These are phyloP conservation scores for Cyberlindnera japonica DNA, from an alignment of 805 yeast genomes.

Conservation along the genomic window DNA sequence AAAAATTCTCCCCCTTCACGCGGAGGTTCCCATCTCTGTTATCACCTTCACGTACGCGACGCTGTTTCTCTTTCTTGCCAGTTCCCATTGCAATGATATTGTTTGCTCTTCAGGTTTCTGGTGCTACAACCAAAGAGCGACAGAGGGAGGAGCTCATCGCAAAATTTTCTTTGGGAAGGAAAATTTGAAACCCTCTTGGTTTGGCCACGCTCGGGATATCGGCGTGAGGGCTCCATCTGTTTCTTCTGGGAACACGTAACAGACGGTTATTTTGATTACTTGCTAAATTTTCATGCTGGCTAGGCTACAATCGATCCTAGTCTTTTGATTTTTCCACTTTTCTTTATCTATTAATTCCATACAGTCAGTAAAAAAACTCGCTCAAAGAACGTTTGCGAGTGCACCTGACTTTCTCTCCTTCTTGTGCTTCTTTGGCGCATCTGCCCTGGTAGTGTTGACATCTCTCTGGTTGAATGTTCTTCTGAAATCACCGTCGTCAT, in stretches of 20 bases:
- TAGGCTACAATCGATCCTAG: no score
- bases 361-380: no score
- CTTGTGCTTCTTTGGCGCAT: conserved; percentile 48
- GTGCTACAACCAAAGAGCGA: background rate
- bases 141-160: conserved; percentile 11
- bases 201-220: background rate
- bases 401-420: conserved; percentile 29
- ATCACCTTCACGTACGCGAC: conserved; percentile 81
- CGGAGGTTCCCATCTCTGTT: conserved; percentile 86
- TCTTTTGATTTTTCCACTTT: no score
- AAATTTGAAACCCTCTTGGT: conserved; percentile 4
- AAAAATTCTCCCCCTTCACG: conserved; percentile 95
- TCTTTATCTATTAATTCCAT: no score
- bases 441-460: conserved; percentile 63
- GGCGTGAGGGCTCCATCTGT: background rate
- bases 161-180: conserved; percentile 12
- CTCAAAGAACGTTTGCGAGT: conserved; percentile 29
- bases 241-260: background rate
- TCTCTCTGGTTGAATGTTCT: conserved; percentile 70
- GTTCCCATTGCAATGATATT: conserved; percentile 64
- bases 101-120: background rate
- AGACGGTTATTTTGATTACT: no score
- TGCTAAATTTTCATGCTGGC: no score
- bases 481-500: conserved; percentile 35
- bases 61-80: conserved; percentile 83